phyloP scores from a whole-genome alignment of 768 basidiomycete genomes.

The Boletus tomentosulus region DNA sequence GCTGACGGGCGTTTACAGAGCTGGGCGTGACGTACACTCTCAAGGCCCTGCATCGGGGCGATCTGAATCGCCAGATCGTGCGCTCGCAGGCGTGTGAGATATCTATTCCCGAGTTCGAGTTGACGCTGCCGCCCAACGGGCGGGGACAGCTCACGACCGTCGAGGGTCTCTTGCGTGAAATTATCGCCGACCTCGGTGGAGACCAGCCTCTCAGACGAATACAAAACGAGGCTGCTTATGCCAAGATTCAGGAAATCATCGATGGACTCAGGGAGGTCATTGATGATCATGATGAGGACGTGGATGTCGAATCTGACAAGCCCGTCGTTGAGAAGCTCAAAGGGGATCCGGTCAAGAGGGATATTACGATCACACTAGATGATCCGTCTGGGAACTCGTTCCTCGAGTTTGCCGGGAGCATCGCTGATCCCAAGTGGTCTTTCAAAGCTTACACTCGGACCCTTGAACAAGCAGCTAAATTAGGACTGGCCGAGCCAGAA shows the following conservation, averaged over 20 bases:
- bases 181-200: conserved; percentile 70
- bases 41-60: conserved; percentile 64
- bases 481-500: conserved; percentile 65
- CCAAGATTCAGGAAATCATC: conserved; percentile 74
- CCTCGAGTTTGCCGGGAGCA: conserved; percentile 82
- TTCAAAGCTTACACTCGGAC: conserved; percentile 79
- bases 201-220: conserved; percentile 83
- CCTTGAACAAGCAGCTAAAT: conserved; percentile 68
- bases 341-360: conserved; percentile 52
- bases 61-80: conserved; percentile 91
- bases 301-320: conserved; percentile 9
- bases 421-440: conserved; percentile 92
- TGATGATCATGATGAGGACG: conserved; percentile 45
- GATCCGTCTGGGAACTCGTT: conserved; percentile 98
- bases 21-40: conserved; percentile 81
- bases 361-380: conserved; percentile 82
- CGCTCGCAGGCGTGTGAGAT: conserved; percentile 82
- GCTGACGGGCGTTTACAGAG: conserved; percentile 40
- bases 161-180: conserved; percentile 85
- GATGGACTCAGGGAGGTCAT: conserved; percentile 60
- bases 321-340: conserved; percentile 32
- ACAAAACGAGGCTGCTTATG: conserved; percentile 67
- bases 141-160: conserved; percentile 95
- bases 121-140: conserved; percentile 79
- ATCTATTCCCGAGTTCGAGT: conserved; percentile 78